These are phyloP conservation scores for Candida boidinii DNA, from an alignment of 805 yeast species.

Conservation along the genomic window DNA sequence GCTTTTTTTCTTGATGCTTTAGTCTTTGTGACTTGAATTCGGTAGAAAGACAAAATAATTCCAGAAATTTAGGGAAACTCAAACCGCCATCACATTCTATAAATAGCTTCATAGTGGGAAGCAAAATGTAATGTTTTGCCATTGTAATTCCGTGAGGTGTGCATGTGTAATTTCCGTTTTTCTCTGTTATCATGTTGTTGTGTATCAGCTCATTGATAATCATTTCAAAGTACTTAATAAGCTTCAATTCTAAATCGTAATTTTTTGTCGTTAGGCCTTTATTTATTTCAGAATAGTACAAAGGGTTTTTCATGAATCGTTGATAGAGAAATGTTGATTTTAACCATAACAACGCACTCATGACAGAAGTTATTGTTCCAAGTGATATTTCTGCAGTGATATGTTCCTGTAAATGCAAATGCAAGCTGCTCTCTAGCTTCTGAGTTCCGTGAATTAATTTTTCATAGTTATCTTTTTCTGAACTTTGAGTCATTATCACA, in stretches of 20 bases:
- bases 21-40: conserved; percentile 35
- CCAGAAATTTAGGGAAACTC: conserved; percentile 9
- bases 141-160: conserved; percentile 38
- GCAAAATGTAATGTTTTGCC: conserved; percentile 38
- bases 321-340: conserved; percentile 41
- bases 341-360: conserved; percentile 38
- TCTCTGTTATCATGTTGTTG: conserved; percentile 22
- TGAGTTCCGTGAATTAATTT: conserved; percentile 32
- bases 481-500: conserved; percentile 35
- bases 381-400: conserved; percentile 36
- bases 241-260: conserved; percentile 20
- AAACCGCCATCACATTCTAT: conserved; percentile 12
- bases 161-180: conserved; percentile 16
- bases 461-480: conserved; percentile 29
- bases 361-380: conserved; percentile 27
- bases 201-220: conserved; percentile 24
- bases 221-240: conserved; percentile 25
- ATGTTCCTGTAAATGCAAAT: conserved; percentile 29
- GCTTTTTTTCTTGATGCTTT: conserved; percentile 34
- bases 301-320: conserved; percentile 31
- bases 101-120: conserved; percentile 32
- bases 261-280: conserved; percentile 9
- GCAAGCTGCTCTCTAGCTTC: conserved; percentile 38
- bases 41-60: conserved; percentile 23
- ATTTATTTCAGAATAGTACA: conserved; percentile 27